phyloP scores from a whole-genome alignment of 1,284 basidiomycete genomes.

The Trichosporon faecale region DNA sequence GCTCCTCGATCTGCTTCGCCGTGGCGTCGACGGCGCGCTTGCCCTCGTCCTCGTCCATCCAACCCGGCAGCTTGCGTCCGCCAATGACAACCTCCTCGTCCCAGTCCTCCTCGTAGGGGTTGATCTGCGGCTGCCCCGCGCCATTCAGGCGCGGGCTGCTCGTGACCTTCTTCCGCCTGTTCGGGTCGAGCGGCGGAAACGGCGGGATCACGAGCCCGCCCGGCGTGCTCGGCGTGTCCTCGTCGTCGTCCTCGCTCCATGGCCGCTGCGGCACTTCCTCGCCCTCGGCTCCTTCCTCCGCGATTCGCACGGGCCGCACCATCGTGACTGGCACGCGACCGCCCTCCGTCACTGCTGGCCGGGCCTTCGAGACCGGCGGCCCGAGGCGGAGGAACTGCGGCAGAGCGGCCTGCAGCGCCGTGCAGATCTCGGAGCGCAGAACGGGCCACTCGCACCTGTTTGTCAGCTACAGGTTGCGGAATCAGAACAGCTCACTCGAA shows the following conservation, averaged over 20 bases:
- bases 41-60: conserved; percentile 61
- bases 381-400: conserved; percentile 28
- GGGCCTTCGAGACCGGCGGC: conserved; percentile 11
- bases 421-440: conserved; percentile 57
- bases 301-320: background rate
- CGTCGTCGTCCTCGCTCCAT: conserved; percentile 10
- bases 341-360: background rate
- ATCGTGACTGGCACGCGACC: conserved; percentile 10
- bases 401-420: conserved; percentile 26
- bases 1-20: conserved; percentile 67
- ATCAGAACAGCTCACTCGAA: conserved; percentile 60
- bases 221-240: conserved; percentile 44
- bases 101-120: conserved; percentile 42
- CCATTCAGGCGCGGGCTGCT: conserved; percentile 19
- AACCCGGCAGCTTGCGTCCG: conserved; percentile 57
- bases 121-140: background rate
- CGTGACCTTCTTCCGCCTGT: conserved; percentile 50
- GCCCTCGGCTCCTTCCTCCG: background rate
- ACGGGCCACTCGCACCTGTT: conserved; percentile 68
- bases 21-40: conserved; percentile 61
- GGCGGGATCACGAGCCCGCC: conserved; percentile 75
- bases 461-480: conserved; percentile 1
- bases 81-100: conserved; percentile 51
- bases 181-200: conserved; percentile 62
- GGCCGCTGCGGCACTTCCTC: background rate